These are phyloP conservation scores for Trichophyton schoenleinii DNA, from an alignment of 2,329 filamentous ascomycete genomes.

Conservation along the genomic window DNA sequence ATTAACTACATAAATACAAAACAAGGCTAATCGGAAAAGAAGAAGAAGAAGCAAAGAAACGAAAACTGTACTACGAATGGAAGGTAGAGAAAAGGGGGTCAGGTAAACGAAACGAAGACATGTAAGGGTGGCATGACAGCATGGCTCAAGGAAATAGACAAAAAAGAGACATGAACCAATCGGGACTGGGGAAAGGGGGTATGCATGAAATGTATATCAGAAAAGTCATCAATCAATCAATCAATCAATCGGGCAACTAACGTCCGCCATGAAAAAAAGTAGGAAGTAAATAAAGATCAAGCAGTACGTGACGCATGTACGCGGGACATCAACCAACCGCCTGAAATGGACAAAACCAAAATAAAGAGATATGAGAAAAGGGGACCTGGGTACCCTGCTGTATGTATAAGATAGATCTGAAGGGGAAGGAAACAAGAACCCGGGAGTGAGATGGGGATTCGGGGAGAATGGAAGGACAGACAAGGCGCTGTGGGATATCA, in stretches of 20 bases:
- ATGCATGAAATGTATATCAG: neutral
- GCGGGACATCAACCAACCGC: neutral
- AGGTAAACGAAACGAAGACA: neutral
- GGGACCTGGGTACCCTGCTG: neutral
- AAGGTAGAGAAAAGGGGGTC: neutral
- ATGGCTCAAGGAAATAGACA: neutral
- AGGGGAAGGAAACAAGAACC: neutral
- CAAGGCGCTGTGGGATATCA: neutral
- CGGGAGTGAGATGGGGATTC: neutral
- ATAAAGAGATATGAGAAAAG: neutral
- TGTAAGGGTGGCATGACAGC: neutral
- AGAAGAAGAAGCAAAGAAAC: neutral
- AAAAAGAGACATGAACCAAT: neutral
- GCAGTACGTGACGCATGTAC: neutral
- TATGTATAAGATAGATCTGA: neutral
- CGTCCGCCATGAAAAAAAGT: neutral
- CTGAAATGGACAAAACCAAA: neutral
- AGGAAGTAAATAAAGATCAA: neutral
- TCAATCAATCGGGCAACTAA: neutral
- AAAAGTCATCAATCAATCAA: slow-evolving; percentile 1
- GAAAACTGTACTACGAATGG: neutral
- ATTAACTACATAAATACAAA: slow-evolving; percentile 1
- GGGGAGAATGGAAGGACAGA: neutral
- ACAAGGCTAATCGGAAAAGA: neutral
- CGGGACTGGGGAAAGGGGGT: neutral